Base-by-base conservation (phyloP, 306 rosid genomes). In the Vigna angularis region DNA sequence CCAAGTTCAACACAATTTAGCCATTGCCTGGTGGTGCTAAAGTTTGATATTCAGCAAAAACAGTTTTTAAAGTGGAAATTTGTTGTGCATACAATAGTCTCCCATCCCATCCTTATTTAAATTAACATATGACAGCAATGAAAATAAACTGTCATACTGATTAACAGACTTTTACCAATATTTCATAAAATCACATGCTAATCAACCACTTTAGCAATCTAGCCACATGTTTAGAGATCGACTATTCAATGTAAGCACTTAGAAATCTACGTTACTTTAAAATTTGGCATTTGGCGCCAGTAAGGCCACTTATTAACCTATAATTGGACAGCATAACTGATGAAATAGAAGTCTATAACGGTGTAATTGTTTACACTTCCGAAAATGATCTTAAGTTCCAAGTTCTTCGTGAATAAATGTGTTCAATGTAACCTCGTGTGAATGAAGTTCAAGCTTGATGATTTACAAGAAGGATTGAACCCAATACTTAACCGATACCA, bases 211-310 rank as follows among this genome's bases (percentile, higher is more conserved):
- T 56, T 40, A n/a, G 58, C 32, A 56, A 5, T 36, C 22, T 9
- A 40, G 61, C 57, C 6, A n/a, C 12, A 18, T 32, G 38, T 56
- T 56, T 53, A 24, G 45, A 55, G 34, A 45, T 36, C 47, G 28
- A 48, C 56, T 24, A 49, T 75, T 48, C 62, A 18, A 62, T 5
- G 18, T 48, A 50, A n/a, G 18, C 16, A 52, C 48, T 51, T 38
- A 38, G 2, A 38, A 80, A 53, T 64, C 70, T 22, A 51, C 51
- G 63, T 65, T 24, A 47, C 42, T 48, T 44, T 65, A 72, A 64
- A 66, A 32, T 67, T 48, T 56, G 75, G 45, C 50, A 55, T 55
- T 66, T 65, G 47, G 63, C 70, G 64, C 53, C 78, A 70, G 45
- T 18, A 70, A 20, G 48, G 17, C 24, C 26, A 82, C 47, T 75